Base-by-base conservation (phyloP, 2,329 filamentous ascomycete species). In the Sarocladiaceae sp. region DNA sequence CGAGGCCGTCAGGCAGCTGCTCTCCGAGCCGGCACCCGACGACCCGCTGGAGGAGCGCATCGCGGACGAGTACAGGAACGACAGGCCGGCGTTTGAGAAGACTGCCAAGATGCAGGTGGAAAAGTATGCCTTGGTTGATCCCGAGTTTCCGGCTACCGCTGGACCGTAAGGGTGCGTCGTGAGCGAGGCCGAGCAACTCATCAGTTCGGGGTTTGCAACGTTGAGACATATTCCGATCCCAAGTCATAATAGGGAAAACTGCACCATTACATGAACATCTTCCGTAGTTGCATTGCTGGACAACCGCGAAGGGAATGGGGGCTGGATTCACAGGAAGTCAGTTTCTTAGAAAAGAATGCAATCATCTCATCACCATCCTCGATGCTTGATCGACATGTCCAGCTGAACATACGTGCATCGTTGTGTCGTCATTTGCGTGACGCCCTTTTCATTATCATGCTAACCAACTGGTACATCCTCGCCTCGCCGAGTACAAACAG, bases 41-140 rank as follows among this genome's bases (percentile, higher is more conserved):
- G 90, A 95, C 65, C 86, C 90, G 21, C 84, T 96, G 52, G 90
- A 96, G 74, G 72, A 81, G 3, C 74, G 82, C 51, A 94, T 95
- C 60, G 90, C 88, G 18, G 86, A 95, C 49, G 83, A 94, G 70
- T 95, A 78, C 66, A 80, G 80, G 61, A 76, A 73, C 50, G 78
- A 90, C 55, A 70, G 76, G 33, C 66, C 69, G 41, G 76, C 73
- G 52, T 96, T 86, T 58, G 82, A 90, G 46, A 84, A 85, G 72
- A 82, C 77, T 42, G 90, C 83, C 6, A 77, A 74, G 63, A 69
- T 75, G n/a, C 89, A 88, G 72, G 83, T 87, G 35, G 73, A 75
- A 55, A 78, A 80, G 54, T 88, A 89, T 62, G 89, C 89, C 10
- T 74, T 64, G 55, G 61, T 57, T 1, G 51, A 62, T 12, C 62